Base-by-base conservation (phyloP, 1,284 basidiomycete species). In the Leccinum discolor region DNA sequence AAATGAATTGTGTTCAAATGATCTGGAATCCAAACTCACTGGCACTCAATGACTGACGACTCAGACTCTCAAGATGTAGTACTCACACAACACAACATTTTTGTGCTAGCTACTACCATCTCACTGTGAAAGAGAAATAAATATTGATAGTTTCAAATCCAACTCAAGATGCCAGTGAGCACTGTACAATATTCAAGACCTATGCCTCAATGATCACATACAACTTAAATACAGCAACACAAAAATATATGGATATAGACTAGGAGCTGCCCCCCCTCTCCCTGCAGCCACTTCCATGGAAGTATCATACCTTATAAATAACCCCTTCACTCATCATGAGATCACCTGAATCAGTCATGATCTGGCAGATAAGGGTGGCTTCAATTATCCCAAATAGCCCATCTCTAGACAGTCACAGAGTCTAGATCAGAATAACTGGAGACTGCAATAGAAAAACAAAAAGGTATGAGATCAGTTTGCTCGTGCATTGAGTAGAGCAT, bases 291-390 rank as follows among this genome's bases (percentile, higher is more conserved):
- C 59, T 11, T 32, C 64, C 54, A 47, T 42, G 47, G 59, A 8
- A 42, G 60, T 60, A 62, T 80, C 76, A 90, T 62, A 92, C 86
- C 74, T 87, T 90, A 77, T 92, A 92, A 64, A 95, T 85, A 63
- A 91, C 86, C 26, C 89, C 92, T 56, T 92, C 93, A 66, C 89
- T 89, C 71, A 95, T 85, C 94, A 98, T 95, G 70, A 98, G 81
- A 78, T 96, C 91, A 72, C 95, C 93, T 26, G 84, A 84, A 52
- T 92, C 89, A 62, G 88, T 84, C 96, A 99, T 98, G 59, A 82
- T 79, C 68, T 88, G 82, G 65, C 92, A 91, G 56, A 91, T 90
- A 65, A 84, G 82, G 21, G 85, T 88, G 7, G 93, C 96, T 78
- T 99, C 96, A 23, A 83, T 83, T 1, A 88, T 89, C 8, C 91